A percentile compares a stretch with the other conserved stretches of the same genome.
Evolutionary conservation across 2,329 filamentous ascomycete genomes (phyloP).

Genomic region (Tetracladium maxilliforme): DNA sequence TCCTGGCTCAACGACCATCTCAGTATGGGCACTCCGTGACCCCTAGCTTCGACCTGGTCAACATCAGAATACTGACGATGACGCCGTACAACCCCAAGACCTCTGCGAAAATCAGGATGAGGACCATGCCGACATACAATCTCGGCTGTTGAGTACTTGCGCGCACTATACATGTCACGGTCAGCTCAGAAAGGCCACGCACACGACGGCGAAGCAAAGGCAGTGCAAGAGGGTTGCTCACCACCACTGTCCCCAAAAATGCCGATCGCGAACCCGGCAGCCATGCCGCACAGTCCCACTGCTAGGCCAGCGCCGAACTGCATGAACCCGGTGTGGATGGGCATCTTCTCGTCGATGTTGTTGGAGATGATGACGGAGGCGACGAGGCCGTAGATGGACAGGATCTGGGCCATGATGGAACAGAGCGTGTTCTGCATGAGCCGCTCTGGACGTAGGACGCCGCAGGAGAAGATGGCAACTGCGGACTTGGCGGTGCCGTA

Average conservation of each 20-base stretch:
- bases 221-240: constrained; percentile 8
- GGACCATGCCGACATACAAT: constrained; percentile 29
- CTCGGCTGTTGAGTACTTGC: constrained; percentile 30
- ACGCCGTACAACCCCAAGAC: constrained; percentile 29
- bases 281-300: constrained; percentile 27
- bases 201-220: neutral
- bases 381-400: constrained; percentile 30
- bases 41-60: constrained; percentile 23
- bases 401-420: constrained; percentile 30
- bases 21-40: constrained; percentile 22
- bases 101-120: constrained; percentile 31
- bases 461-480: constrained; percentile 25
- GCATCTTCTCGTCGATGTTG: constrained; percentile 22
- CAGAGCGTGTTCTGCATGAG: constrained; percentile 28
- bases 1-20: too few species aligned
- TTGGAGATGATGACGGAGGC: constrained; percentile 27
- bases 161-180: constrained; percentile 15
- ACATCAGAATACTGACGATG: constrained; percentile 31
- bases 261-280: constrained; percentile 30
- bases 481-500: constrained; percentile 28
- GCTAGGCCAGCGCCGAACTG: constrained; percentile 27
- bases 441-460: constrained; percentile 26
- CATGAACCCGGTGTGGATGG: constrained; percentile 25
- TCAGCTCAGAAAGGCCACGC: constrained; percentile 1
- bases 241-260: constrained; percentile 29